These are phyloP conservation scores for Pseudonitzschia pungens DNA, from an alignment of 108 stramenopile species.

Conservation along the genomic window DNA sequence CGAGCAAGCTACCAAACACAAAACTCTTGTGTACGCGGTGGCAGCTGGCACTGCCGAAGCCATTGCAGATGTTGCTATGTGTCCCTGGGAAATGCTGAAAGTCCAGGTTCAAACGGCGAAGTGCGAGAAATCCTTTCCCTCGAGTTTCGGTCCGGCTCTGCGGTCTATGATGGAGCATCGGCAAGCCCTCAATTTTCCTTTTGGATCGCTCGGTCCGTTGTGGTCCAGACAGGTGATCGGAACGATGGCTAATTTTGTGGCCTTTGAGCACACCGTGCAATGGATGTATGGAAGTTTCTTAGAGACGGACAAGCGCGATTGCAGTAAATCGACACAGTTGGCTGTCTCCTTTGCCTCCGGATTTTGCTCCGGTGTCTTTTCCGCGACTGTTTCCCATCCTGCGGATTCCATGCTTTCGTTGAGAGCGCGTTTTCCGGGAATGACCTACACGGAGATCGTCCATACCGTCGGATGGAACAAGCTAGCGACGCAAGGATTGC, in stretches of 20 bases:
- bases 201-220: constrained; percentile 33
- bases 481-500: constrained; percentile 33
- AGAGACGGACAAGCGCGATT: constrained; percentile 17
- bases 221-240: constrained; percentile 34
- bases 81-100: constrained; percentile 49
- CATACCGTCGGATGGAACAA: constrained; percentile 27
- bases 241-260: constrained; percentile 34
- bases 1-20: constrained; percentile 20
- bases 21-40: constrained; percentile 23
- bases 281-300: constrained; percentile 10
- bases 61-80: constrained; percentile 38
- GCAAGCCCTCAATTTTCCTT: constrained; percentile 21
- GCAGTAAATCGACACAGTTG: constrained; percentile 29
- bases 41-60: constrained; percentile 37
- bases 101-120: constrained; percentile 30
- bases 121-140: constrained; percentile 2
- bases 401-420: constrained; percentile 34
- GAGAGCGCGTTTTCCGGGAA: constrained; percentile 16
- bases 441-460: constrained; percentile 10
- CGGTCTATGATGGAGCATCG: constrained; percentile 9
- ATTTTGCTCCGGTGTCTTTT: constrained; percentile 27
- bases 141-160: constrained; percentile 17
- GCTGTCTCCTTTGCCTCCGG: constrained; percentile 36
- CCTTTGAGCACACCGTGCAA: constrained; percentile 30
- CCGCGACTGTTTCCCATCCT: constrained; percentile 31